Evolutionary conservation across 495 filamentous ascomycete genomes (phyloP), one percentile per base, ranked within the genome.

Genomic region (Pseudotulostoma volvatum): DNA sequence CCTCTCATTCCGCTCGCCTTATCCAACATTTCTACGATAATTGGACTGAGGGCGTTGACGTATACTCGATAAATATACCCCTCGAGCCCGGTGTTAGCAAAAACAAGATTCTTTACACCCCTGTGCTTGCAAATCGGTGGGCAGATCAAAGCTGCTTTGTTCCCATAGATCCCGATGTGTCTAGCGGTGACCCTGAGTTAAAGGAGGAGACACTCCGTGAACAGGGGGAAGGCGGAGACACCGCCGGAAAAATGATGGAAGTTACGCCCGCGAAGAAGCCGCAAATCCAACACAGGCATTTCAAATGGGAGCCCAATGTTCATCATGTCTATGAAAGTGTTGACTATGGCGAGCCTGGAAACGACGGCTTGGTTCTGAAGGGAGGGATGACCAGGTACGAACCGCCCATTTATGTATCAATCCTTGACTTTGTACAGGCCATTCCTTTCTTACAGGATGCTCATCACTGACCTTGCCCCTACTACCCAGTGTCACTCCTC

Each of bases 281-380:
- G 50, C 61, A 46, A 58, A 78, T 66, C 63, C 59, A 59, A 41
- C 81, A 87, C 54, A 85, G 80, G 54, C 82, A 93, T 55, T 97
- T 95, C 63, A 83, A 83, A 58, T 97, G 90, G 90, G 72, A 80
- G 40, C 90, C 90, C 1, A 74, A 74, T 40, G 90, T 94, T 55
- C 61, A 70, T 14, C 86, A 94, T 62, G 81, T 97, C 1, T 79
- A 81, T 54, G 69, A 75, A 43, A 85, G 79, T 37, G 84, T 94
- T 18, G 78, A 90, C 45, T 73, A 81, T 41, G 73, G 76, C 39
- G 61, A 60, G 35, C 81, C 84, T 11, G 90, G 90, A 16, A 92
- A 87, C 56, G 90, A 97, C 66, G 90, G 90, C 25, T 95, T 88
- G 90, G 77, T 76, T 9, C 80, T 97, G 9, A 81, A 81, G 55